Evolutionary conservation across 108 stramenopile species (phyloP).

Genomic region (Cylindrotheca fusiformis): DNA sequence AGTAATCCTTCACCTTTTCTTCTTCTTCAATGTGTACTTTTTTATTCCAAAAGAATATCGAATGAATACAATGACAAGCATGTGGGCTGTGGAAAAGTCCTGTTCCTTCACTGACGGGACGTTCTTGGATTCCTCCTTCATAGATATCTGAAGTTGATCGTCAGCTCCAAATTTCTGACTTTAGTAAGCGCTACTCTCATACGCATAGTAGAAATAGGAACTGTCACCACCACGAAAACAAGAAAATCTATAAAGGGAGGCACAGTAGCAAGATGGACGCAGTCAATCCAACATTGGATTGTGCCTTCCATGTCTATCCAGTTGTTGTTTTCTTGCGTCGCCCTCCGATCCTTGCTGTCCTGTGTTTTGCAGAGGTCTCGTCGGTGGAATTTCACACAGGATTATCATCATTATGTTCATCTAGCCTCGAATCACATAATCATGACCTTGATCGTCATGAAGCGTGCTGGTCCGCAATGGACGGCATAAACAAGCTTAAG

Average conservation of each 20-base stretch:
- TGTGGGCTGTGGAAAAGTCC: no score
- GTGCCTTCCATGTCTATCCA: neutral
- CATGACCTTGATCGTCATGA: no score
- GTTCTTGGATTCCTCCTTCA: no score
- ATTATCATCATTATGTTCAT: no score
- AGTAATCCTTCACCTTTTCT: neutral
- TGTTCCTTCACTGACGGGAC: no score
- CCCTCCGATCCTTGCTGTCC: neutral
- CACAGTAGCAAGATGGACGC: neutral
- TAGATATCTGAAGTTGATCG: no score
- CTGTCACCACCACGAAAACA: neutral
- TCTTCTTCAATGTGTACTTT: no score
- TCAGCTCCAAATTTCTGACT: neutral
- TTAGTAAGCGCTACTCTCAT: neutral
- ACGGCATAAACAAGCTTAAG: no score
- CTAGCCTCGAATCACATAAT: no score
- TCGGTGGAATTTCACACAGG: neutral
- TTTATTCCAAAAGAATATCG: no score
- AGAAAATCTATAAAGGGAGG: neutral
- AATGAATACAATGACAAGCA: no score
- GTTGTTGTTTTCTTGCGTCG: neutral
- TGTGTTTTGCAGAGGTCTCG: neutral
- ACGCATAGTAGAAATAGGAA: neutral
- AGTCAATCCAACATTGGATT: neutral
- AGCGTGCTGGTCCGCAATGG: no score